Base-by-base conservation (phyloP, 768 basidiomycete genomes). In the Russula olivacea region DNA sequence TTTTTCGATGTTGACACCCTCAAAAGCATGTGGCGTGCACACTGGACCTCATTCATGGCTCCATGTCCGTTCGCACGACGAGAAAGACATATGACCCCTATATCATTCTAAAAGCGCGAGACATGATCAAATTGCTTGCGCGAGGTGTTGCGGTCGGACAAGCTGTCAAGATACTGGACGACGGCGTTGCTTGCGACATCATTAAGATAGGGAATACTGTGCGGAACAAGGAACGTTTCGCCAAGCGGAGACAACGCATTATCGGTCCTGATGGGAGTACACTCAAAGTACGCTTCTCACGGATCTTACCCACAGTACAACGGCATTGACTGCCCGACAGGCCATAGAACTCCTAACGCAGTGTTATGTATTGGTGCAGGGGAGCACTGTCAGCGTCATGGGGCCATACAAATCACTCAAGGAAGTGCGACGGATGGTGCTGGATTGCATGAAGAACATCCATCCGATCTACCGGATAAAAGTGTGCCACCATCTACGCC, bases 401-500 rank as follows among this genome's bases (percentile, higher is more conserved):
- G 97, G 97, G 4, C 89, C 93, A 0, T 90, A 89, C 78, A 97
- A 96, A 71, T 88, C 89, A 0, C 78, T 99, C 21, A 98, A 98
- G 73, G 97, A 99, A 75, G 96, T 99, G 12, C 82, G 97, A 61
- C 77, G 95, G 68, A 98, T 98, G 65, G 84, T 99, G n/a, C 74
- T 98, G 47, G 97, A 99, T 72, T 99, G 97, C 78, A 98, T 99
- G 97, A 94, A 89, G 77, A 99, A 99, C 72, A 89, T 98, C 58
- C 97, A 99, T 71, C 97, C 97, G 1, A 98, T 99, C 72, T 99
- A 99, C 73, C 87, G 94, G 69, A 99, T 99, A 75, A 99, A 99
- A 76, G 94, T 91, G 45, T 23, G 69, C 34, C 48, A 34, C 65
- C 57, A 58, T 32, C 63, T 63, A 66, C 58, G 50, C 30, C 47